These are phyloP conservation scores for Meyerozyma sp. DNA, from an alignment of 1,139 yeast genomes.

Conservation along the genomic window DNA sequence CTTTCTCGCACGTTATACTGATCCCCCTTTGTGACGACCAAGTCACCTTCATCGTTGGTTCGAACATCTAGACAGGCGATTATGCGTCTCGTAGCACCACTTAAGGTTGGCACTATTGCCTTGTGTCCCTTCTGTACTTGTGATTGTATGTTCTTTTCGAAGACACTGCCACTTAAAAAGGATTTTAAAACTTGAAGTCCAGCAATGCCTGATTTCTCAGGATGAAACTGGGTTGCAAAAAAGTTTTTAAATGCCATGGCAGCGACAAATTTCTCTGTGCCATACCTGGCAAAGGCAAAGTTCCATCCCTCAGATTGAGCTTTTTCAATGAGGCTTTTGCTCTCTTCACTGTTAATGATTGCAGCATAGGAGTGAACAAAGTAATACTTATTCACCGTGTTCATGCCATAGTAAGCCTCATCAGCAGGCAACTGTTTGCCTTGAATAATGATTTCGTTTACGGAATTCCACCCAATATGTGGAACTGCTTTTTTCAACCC, in stretches of 20 bases:
- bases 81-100: slow-evolving; percentile 81
- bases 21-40: slow-evolving; percentile 96
- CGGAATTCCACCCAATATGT: slow-evolving; percentile 88
- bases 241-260: slow-evolving; percentile 71
- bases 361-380: slow-evolving; percentile 95
- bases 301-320: slow-evolving; percentile 63
- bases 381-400: slow-evolving; percentile 68
- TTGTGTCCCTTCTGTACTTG: slow-evolving; percentile 12
- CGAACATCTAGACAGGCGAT: slow-evolving; percentile 98
- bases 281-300: slow-evolving; percentile 68
- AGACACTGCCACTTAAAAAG: slow-evolving; percentile 53
- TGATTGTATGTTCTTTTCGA: slow-evolving; percentile 14
- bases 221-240: slow-evolving; percentile 96
- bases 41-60: slow-evolving; percentile 86
- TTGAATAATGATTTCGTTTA: slow-evolving; percentile 17
- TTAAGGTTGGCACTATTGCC: slow-evolving; percentile 43
- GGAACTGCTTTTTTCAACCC: slow-evolving; percentile 69
- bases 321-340: slow-evolving; percentile 22
- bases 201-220: slow-evolving; percentile 91
- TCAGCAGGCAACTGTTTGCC: slow-evolving; percentile 7
- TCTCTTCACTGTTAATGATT: slow-evolving; percentile 32
- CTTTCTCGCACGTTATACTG: slow-evolving; percentile 94
- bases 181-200: slow-evolving; percentile 73
- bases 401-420: slow-evolving; percentile 53
- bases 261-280: slow-evolving; percentile 78